Conservation (phyloP, 768 basidiomycete genomes). For the Pleurotus pulmonarius region DNA sequence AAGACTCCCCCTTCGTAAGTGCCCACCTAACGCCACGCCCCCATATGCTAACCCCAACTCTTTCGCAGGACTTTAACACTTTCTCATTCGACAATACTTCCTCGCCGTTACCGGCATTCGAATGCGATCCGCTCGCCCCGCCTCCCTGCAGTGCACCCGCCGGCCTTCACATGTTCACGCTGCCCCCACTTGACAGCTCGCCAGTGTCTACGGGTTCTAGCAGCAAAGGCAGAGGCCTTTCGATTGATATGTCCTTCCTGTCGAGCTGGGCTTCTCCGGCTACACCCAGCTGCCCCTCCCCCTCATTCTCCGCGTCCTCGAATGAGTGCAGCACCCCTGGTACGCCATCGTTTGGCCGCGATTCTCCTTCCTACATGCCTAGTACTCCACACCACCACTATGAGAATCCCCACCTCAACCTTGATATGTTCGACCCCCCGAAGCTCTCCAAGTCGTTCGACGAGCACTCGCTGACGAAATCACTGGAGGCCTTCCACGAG, state of each 20-base stretch:
- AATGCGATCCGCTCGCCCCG: constrained; percentile 23
- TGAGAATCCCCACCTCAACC: not conserved
- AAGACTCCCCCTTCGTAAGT: constrained; percentile 51
- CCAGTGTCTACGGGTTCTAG: not conserved
- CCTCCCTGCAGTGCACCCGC: constrained; percentile 8
- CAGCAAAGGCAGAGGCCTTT: not conserved
- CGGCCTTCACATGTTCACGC: not conserved
- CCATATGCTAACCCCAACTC: not conserved
- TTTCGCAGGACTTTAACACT: constrained; percentile 35
- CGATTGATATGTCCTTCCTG: not conserved
- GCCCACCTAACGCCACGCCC: constrained; percentile 8
- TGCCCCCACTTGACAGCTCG: not conserved
- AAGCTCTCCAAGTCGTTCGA: constrained; percentile 5
- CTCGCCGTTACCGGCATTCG: constrained; percentile 25
- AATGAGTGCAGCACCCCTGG: not conserved
- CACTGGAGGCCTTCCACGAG: constrained; percentile 3
- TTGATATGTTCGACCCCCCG: constrained; percentile 8
- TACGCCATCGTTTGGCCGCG: constrained; percentile 1
- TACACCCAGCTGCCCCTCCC: not conserved
- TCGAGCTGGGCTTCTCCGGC: not conserved
- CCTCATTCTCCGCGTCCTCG: not conserved
- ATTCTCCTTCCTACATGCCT: not conserved
- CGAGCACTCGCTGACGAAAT: constrained; percentile 5
- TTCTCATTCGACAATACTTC: constrained; percentile 42
- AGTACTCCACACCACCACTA: not conserved